phyloP scores from a whole-genome alignment of 208 protist genomes.

The Wallacemonas rigidus region DNA sequence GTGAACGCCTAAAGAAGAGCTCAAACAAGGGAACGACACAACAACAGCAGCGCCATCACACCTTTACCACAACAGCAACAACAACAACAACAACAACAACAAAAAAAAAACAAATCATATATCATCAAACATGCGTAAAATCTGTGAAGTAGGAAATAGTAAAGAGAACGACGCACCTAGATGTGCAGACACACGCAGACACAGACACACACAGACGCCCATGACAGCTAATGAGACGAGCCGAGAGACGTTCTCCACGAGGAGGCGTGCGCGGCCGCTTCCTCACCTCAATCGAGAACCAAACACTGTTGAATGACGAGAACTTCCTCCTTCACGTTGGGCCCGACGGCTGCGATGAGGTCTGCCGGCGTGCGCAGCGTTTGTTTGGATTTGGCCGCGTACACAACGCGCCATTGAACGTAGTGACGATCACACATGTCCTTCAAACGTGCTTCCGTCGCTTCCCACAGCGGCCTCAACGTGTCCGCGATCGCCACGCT shows the following conservation, averaged over 20 bases:
- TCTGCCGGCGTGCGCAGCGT: slow-evolving; percentile 63
- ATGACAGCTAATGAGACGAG: too few relatives aligned
- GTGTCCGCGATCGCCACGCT: background rate
- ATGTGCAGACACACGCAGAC: background rate
- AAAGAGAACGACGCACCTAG: background rate
- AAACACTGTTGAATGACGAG: slow-evolving; percentile 81
- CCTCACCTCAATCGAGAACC: slow-evolving; percentile 19
- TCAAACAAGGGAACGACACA: slow-evolving; percentile 2
- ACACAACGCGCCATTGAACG: slow-evolving; percentile 65
- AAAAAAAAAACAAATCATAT: slow-evolving; percentile 9
- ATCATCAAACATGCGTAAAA: background rate
- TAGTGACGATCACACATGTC: slow-evolving; percentile 23
- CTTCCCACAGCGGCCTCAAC: slow-evolving; percentile 3
- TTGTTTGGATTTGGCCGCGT: slow-evolving; percentile 45
- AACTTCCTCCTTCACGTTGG: slow-evolving; percentile 67
- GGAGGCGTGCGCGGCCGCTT: too few relatives aligned
- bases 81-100: slow-evolving; percentile 11
- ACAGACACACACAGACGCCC: background rate
- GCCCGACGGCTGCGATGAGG: slow-evolving; percentile 46
- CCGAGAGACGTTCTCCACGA: too few relatives aligned
- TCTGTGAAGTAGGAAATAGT: slow-evolving; percentile 11
- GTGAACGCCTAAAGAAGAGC: slow-evolving; percentile 10
- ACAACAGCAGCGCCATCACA: slow-evolving; percentile 7
- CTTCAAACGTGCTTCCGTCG: slow-evolving; percentile 18
- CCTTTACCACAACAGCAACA: slow-evolving; percentile 12